Evolutionary conservation across 139 green algal species (phyloP).

Genomic region (Pseudopediastrum boryanum): DNA sequence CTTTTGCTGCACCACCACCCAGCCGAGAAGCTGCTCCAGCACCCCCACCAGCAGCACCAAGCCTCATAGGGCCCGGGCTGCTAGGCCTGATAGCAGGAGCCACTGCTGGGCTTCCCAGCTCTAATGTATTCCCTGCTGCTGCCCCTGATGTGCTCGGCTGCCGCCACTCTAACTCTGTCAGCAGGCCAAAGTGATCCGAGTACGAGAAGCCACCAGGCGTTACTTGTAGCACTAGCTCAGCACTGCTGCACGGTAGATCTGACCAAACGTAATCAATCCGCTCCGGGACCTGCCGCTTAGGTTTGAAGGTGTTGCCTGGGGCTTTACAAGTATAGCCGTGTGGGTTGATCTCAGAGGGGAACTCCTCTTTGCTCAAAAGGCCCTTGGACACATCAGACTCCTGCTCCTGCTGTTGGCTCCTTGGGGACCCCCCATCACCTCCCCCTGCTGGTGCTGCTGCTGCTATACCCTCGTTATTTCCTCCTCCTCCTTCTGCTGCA

Average conservation of each 20-base stretch:
- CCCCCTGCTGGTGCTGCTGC: conserved; percentile 1
- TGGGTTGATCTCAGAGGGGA: no score
- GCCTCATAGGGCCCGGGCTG: background rate
- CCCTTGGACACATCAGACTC: no score
- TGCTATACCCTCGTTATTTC: no score
- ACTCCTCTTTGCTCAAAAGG: no score
- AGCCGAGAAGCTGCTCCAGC: background rate
- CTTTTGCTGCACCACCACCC: background rate
- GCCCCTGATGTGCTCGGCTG: background rate
- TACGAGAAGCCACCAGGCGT: conserved; percentile 34
- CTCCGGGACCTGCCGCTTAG: conserved; percentile 34
- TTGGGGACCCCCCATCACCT: background rate
- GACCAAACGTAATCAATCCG: conserved; percentile 56
- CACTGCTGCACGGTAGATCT: background rate
- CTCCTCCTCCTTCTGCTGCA: no score
- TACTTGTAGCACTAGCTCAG: conserved; percentile 26
- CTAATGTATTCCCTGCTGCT: no score
- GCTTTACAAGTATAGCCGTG: conserved; percentile 52
- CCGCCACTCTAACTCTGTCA: conserved; percentile 4
- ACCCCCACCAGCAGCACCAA: background rate
- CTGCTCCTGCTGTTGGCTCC: background rate
- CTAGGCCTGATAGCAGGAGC: background rate
- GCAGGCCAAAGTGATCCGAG: conserved; percentile 57
- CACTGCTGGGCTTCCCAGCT: no score
- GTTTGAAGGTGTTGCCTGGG: conserved; percentile 45